Conservation (phyloP, 2,329 filamentous ascomycete genomes). For the Metarhizium rileyi region DNA sequence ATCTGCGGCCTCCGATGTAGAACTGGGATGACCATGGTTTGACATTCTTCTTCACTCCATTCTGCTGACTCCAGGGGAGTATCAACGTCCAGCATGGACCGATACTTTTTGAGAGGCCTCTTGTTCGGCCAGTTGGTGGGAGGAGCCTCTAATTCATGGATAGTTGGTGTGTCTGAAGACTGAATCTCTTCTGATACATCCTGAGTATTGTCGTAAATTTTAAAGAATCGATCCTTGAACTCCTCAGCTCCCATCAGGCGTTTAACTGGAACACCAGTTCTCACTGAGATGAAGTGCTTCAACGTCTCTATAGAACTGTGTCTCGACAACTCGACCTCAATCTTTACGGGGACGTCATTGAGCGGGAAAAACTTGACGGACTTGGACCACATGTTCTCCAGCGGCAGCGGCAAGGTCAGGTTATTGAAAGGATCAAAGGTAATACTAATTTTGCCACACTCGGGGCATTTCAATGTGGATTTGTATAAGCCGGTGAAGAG, state of each 20-base stretch:
- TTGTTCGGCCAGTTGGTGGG: constrained; percentile 70
- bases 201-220: constrained; percentile 62
- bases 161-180: constrained; percentile 55
- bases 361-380: constrained; percentile 70
- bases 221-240: constrained; percentile 78
- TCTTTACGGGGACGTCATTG: constrained; percentile 56
- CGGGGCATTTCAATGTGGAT: constrained; percentile 87
- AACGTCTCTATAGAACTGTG: constrained; percentile 58
- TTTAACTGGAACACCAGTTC: constrained; percentile 53
- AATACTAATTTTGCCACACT: constrained; percentile 90
- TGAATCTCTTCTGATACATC: constrained; percentile 65
- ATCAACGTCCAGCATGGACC: constrained; percentile 41
- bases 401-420: constrained; percentile 79
- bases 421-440: constrained; percentile 98
- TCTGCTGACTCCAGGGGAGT: constrained; percentile 34
- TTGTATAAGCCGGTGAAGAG: constrained; percentile 98
- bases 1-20: constrained; percentile 45
- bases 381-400: constrained; percentile 73
- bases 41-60: constrained; percentile 53
- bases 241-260: constrained; percentile 74
- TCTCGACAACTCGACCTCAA: constrained; percentile 74
- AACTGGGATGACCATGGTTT: constrained; percentile 60
- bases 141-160: constrained; percentile 64
- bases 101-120: constrained; percentile 32
- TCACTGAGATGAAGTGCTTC: constrained; percentile 60